phyloP scores from a whole-genome alignment of 306 rosid species.

The Acacia confusa region DNA sequence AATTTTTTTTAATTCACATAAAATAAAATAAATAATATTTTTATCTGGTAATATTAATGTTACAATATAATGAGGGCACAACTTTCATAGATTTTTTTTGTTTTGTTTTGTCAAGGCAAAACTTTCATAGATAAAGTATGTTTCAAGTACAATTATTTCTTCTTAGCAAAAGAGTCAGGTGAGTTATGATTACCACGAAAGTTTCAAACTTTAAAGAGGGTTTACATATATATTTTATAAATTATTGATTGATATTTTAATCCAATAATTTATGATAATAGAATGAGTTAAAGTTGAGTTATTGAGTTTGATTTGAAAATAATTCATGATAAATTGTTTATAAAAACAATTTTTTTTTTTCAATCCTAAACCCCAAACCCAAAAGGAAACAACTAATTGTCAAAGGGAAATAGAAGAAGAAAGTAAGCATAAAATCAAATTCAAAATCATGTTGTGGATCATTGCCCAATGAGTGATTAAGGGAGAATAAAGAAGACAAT shows the following conservation, averaged over 20 bases:
- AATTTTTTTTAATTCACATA: too few relatives aligned
- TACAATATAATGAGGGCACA: background rate
- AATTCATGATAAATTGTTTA: too few relatives aligned
- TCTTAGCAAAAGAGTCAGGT: too few relatives aligned
- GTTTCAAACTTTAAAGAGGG: background rate
- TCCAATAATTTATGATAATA: background rate
- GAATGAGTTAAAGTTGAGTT: background rate
- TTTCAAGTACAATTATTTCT: too few relatives aligned
- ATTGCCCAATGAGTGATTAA: background rate
- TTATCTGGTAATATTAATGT: background rate
- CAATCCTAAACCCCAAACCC: background rate
- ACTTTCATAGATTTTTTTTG: background rate
- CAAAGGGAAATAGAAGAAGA: background rate
- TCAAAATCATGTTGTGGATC: background rate
- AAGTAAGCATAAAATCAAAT: background rate
- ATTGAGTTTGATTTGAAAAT: background rate
- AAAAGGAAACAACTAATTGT: background rate
- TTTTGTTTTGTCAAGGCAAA: too few relatives aligned
- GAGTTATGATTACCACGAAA: too few relatives aligned
- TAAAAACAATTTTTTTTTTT: background rate
- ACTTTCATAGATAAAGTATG: background rate
- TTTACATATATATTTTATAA: background rate
- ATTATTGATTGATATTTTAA: background rate
- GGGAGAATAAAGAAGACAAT: background rate
- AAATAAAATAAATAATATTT: background rate